Conservation (phyloP, 768 basidiomycete species). For the Psilocybe cubensis region DNA sequence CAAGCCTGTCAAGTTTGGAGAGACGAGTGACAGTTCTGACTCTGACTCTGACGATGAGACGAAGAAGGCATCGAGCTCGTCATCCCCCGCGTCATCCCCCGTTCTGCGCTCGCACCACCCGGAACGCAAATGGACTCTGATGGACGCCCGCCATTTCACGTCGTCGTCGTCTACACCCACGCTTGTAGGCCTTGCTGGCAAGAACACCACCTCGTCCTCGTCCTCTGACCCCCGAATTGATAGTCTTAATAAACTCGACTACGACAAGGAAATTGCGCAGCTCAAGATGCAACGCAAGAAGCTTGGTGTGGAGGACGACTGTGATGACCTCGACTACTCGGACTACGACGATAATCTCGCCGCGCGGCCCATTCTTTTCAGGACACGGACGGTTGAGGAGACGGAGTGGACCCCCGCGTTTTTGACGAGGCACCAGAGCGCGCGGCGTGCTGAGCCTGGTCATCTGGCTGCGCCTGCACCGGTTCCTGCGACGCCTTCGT, state of each 20-base stretch:
- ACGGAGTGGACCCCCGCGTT: conserved; percentile 54
- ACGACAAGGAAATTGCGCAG: conserved; percentile 45
- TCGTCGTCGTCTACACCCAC: conserved; percentile 31
- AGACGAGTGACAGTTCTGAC: conserved; percentile 25
- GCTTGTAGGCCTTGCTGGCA: conserved; percentile 23
- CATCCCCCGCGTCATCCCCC: conserved; percentile 17
- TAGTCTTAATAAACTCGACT: conserved; percentile 26
- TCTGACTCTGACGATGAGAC: conserved; percentile 29
- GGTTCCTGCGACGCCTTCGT: conserved; percentile 66
- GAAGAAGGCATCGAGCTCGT: neutral
- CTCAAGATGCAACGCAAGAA: conserved; percentile 30
- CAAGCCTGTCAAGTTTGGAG: conserved; percentile 38
- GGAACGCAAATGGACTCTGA: conserved; percentile 13
- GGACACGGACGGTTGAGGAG: conserved; percentile 10
- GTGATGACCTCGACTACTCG: conserved; percentile 34
- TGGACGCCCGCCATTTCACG: conserved; percentile 6
- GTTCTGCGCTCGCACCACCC: conserved; percentile 5
- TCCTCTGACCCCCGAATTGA: conserved; percentile 9
- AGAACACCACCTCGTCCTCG: neutral
- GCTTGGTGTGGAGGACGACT: conserved; percentile 9
- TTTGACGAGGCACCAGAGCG: conserved; percentile 39
- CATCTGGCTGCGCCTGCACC: conserved; percentile 28
- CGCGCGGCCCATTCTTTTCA: conserved; percentile 15
- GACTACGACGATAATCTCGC: conserved; percentile 53
- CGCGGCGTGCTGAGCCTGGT: conserved; percentile 1